Conservation (phyloP, 1,139 yeast genomes). For the Candida neerlandica region DNA sequence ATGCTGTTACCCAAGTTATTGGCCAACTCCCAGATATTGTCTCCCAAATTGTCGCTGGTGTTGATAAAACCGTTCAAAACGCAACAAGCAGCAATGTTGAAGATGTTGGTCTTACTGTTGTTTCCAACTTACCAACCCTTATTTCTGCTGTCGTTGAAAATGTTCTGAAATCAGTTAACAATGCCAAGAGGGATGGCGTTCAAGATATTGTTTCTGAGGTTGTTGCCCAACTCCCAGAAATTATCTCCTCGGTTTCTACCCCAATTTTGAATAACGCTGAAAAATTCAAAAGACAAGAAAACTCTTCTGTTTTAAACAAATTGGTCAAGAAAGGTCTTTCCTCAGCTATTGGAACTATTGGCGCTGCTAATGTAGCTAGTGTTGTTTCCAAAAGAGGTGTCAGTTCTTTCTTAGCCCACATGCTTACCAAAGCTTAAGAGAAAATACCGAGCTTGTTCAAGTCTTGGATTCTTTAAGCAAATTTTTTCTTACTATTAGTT, state of each 20-base stretch:
- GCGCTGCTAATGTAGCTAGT: conserved; percentile 4
- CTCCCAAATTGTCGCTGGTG: conserved; percentile 3
- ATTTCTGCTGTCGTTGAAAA: background rate
- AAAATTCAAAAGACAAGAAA: conserved; percentile 1
- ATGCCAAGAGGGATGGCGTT: conserved; percentile 2
- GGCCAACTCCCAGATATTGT: conserved; percentile 2
- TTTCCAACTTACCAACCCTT: background rate
- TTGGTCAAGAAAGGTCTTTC: conserved; percentile 3
- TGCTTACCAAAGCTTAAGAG: conserved; percentile 1
- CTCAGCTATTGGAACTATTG: conserved; percentile 1
- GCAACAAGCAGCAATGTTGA: background rate
- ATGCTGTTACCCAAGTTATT: background rate
- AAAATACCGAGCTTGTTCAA: conserved; percentile 1
- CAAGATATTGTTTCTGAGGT: conserved; percentile 2
- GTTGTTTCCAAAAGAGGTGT: conserved; percentile 4
- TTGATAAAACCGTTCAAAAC: background rate
- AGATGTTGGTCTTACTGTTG: background rate
- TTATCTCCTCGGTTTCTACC: background rate
- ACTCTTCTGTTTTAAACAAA: background rate
- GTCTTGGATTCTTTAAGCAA: background rate
- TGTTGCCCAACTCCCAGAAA: background rate
- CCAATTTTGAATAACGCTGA: background rate
- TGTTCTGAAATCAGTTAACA: background rate
- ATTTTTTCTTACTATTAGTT: background rate
- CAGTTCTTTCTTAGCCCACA: background rate